Base-by-base conservation (phyloP, 2,329 filamentous ascomycete species). In the Colletotrichum salicis region DNA sequence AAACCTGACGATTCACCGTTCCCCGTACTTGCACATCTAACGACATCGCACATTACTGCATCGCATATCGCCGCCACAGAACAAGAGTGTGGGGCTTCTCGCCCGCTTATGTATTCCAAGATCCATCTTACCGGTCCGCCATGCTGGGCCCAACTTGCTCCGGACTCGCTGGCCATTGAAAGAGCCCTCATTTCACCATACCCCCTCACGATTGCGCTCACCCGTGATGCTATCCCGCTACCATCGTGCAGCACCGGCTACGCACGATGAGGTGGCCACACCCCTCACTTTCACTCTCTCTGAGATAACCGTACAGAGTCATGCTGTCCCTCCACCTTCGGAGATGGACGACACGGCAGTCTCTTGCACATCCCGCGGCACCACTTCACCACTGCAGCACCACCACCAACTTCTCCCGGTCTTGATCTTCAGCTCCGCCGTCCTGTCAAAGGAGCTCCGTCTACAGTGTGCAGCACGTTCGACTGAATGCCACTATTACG, bases 181-280 rank as follows among this genome's bases (percentile, higher is more conserved):
- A 55, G 54, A 35, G 19, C 41, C 35, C 56, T 35, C 54, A 69
- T 69, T 69, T 69, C 65, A 59, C 64, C 69, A 64, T 69, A 2
- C n/a, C 54, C 69, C 64, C 65, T 59, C 59, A 37, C 52, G 19
- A 64, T 71, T 61, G 56, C 64, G 64, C 56, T 45, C 54, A 41
- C 64, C 68, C 37, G 24, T 33, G 22, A 45, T 67, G 57, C 41
- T 19, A 31, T 58, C 57, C 68, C 41, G 64, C 56, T 52, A n/a
- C 57, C 59, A 59, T 69, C 45, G 58, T 71, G 69, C 64, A 64
- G 58, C 54, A n/a, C 41, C 13, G 5, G 10, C 41, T 37, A 27
- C 58, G 69, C 64, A 69, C 59, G 45, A 69, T 71, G 64, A 71
- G 69, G 35, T 69, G 69, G 65, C 54, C 22, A 52, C 37, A 51